Percentiles rank a stretch among this genome's conserved stretches.
Conservation (phyloP, 306 rosid genomes). For the Vigna angularis region DNA sequence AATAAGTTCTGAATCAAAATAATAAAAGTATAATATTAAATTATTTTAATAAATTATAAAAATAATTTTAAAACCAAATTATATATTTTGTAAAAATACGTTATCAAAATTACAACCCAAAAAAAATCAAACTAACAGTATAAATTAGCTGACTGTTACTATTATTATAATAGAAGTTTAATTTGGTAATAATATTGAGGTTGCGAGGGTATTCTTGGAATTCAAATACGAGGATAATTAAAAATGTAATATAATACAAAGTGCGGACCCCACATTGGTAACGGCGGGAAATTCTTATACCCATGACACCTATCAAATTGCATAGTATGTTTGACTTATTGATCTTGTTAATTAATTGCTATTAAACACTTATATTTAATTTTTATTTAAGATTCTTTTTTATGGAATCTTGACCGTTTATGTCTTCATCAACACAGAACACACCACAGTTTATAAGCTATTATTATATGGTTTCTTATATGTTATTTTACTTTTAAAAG, state of each 20-base stretch:
- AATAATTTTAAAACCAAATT: too few species aligned
- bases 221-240: neutral
- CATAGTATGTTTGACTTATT: neutral
- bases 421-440: neutral
- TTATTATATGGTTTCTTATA: too few species aligned
- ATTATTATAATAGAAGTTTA: neutral
- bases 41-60: too few species aligned
- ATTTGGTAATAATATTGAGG: neutral
- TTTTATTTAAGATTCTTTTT: constrained; percentile 23
- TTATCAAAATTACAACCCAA: too few species aligned
- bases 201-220: neutral
- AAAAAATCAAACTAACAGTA: too few species aligned
- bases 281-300: constrained; percentile 45
- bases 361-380: neutral
- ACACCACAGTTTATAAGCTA: too few species aligned
- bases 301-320: constrained; percentile 8
- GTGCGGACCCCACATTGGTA: neutral
- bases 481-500: too few species aligned
- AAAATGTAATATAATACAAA: constrained; percentile 4
- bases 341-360: constrained; percentile 7
- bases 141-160: too few species aligned
- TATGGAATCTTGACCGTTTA: constrained; percentile 40
- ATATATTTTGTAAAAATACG: too few species aligned
- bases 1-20: too few species aligned
- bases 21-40: too few species aligned